Evolutionary conservation across 257 asterid genomes (phyloP).

Genomic region (Solanum verrucosum): DNA sequence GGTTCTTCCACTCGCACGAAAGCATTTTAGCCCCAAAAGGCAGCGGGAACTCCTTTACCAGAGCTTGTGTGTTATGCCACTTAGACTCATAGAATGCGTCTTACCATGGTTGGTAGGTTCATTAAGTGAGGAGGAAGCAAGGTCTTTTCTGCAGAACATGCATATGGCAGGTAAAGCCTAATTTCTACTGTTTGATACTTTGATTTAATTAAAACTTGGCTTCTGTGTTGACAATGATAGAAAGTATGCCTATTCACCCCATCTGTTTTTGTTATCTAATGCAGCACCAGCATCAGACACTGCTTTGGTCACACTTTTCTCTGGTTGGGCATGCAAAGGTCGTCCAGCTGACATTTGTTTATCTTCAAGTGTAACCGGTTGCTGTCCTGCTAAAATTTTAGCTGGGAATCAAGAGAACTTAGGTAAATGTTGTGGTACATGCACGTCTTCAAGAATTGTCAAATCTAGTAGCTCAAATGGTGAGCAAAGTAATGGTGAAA

Average conservation of each 20-base stretch:
- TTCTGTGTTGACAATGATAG: not conserved
- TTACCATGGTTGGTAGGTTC: conserved; percentile 94
- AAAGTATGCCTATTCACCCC: conserved; percentile 4
- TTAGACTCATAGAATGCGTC: conserved; percentile 87
- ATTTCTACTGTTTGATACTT: conserved; percentile 1
- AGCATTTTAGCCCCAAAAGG: conserved; percentile 65
- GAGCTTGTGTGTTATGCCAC: conserved; percentile 95
- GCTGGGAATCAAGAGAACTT: conserved; percentile 23
- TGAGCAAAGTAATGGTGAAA: conserved; percentile 23
- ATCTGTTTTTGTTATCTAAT: conserved; percentile 14
- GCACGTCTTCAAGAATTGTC: conserved; percentile 34
- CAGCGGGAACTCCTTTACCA: conserved; percentile 82
- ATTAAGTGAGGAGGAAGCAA: conserved; percentile 73
- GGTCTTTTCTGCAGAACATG: conserved; percentile 70
- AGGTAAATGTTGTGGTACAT: conserved; percentile 32
- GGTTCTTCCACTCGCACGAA: conserved; percentile 93
- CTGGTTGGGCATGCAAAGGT: conserved; percentile 99
- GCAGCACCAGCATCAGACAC: conserved; percentile 90
- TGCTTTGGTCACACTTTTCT: conserved; percentile 80
- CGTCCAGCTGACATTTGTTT: conserved; percentile 55
- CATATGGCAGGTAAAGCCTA: conserved; percentile 71
- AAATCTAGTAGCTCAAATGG: conserved; percentile 15
- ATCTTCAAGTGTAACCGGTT: conserved; percentile 48
- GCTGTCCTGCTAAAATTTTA: conserved; percentile 46
- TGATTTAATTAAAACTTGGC: not conserved